phyloP scores from a whole-genome alignment of 257 asterid genomes.

The Knoxia roxburghii region DNA sequence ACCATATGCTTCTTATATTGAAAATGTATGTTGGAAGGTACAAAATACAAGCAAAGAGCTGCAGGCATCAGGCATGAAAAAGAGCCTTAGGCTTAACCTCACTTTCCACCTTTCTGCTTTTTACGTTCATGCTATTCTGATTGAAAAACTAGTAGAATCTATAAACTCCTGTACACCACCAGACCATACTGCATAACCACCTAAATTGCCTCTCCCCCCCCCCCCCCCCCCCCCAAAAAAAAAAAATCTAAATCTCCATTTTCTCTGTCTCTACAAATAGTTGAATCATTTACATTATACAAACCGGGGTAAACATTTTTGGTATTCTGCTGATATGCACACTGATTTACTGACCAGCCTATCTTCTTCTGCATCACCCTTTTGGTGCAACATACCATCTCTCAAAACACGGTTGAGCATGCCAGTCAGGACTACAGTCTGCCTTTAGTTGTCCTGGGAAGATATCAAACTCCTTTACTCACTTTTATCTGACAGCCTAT shows the following conservation, averaged over 20 bases:
- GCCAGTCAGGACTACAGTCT: conserved; percentile 13
- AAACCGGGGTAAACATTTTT: conserved; percentile 4
- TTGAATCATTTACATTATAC: conserved; percentile 17
- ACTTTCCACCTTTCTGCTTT: neutral
- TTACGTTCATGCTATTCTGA: neutral
- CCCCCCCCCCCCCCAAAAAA: no score
- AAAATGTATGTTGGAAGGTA: no score
- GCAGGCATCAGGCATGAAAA: conserved; percentile 5
- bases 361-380: neutral
- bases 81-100: neutral
- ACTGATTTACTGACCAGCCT: neutral
- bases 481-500: conserved; percentile 30
- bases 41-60: no score
- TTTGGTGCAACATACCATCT: neutral
- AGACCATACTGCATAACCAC: conserved; percentile 16
- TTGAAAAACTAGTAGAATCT: conserved; percentile 13
- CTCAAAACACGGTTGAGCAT: neutral
- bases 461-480: conserved; percentile 19
- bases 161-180: conserved; percentile 35
- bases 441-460: conserved; percentile 7
- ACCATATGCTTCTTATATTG: no score
- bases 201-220: conserved; percentile 11
- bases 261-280: conserved; percentile 16
- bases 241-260: no score
- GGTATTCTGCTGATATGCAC: conserved; percentile 16